phyloP scores from a whole-genome alignment of 2,329 filamentous ascomycete species.

The Gnomoniopsis sp. region DNA sequence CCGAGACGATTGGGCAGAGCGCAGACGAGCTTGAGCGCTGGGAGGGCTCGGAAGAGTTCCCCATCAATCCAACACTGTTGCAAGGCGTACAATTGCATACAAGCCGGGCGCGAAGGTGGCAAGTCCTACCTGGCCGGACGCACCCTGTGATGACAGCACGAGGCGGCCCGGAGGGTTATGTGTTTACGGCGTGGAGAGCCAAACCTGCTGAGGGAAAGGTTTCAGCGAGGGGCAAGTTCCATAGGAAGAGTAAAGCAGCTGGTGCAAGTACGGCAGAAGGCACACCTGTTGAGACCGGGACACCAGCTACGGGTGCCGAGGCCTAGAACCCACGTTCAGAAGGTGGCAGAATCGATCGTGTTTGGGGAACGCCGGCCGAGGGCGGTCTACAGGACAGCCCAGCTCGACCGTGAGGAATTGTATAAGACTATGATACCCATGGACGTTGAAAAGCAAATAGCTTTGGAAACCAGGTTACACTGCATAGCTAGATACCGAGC shows the following conservation, averaged over 20 bases:
- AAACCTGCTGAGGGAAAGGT: slow-evolving; percentile 76
- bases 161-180: slow-evolving; percentile 84
- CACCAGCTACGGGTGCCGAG: background rate
- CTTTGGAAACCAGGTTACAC: too few species aligned
- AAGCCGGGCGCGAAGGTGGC: slow-evolving; percentile 75
- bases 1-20: slow-evolving; percentile 41
- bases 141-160: slow-evolving; percentile 90
- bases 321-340: background rate
- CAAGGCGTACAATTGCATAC: slow-evolving; percentile 79
- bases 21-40: slow-evolving; percentile 51
- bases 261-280: slow-evolving; percentile 12
- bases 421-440: slow-evolving; percentile 15
- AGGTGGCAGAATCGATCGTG: too few species aligned
- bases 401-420: too few species aligned
- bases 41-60: slow-evolving; percentile 70
- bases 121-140: slow-evolving; percentile 86
- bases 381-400: too few species aligned
- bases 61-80: slow-evolving; percentile 80
- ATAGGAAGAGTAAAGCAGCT: slow-evolving; percentile 47
- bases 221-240: slow-evolving; percentile 76
- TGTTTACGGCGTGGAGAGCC: slow-evolving; percentile 81
- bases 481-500: too few species aligned
- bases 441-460: too few species aligned
- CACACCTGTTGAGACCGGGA: slow-evolving; percentile 10
- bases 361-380: too few species aligned